Percentiles rank a stretch among this genome's conserved stretches.
Evolutionary conservation across 1,139 yeast species (phyloP).

Genomic region (Protomyces arabidopsidicola): DNA sequence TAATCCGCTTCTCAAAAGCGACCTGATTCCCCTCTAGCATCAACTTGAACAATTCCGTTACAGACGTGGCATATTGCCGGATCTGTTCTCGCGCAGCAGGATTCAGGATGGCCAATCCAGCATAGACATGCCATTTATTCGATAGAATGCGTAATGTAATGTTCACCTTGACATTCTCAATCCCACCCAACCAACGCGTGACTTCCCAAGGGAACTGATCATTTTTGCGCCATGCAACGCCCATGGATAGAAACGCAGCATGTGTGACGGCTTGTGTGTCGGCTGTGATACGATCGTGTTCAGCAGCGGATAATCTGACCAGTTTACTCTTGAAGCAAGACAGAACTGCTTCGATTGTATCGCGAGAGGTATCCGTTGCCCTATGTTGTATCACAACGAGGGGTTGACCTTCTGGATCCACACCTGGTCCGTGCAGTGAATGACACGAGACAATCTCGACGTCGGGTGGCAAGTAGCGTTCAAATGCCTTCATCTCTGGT

Average conservation of each 20-base stretch:
- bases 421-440: conserved; percentile 91
- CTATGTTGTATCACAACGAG: conserved; percentile 77
- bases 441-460: conserved; percentile 80
- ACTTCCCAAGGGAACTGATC: conserved; percentile 92
- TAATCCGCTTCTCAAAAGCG: conserved; percentile 55
- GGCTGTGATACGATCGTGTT: conserved; percentile 92
- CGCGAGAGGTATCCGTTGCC: conserved; percentile 52
- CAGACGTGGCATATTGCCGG: conserved; percentile 78
- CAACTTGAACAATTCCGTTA: conserved; percentile 73
- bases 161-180: conserved; percentile 92
- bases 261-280: conserved; percentile 98
- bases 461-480: conserved; percentile 65
- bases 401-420: conserved; percentile 86
- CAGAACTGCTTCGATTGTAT: conserved; percentile 60
- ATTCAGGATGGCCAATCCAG: conserved; percentile 92
- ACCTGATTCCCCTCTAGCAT: conserved; percentile 67
- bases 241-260: conserved; percentile 92
- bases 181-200: conserved; percentile 82
- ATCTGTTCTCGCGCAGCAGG: conserved; percentile 92
- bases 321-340: conserved; percentile 70
- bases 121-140: conserved; percentile 97
- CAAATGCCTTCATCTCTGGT: conserved; percentile 86
- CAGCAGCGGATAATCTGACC: conserved; percentile 73
- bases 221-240: conserved; percentile 84
- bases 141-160: conserved; percentile 84